phyloP scores from a whole-genome alignment of 176 grass and related monocot species.

The Phoenix dactylifera region DNA sequence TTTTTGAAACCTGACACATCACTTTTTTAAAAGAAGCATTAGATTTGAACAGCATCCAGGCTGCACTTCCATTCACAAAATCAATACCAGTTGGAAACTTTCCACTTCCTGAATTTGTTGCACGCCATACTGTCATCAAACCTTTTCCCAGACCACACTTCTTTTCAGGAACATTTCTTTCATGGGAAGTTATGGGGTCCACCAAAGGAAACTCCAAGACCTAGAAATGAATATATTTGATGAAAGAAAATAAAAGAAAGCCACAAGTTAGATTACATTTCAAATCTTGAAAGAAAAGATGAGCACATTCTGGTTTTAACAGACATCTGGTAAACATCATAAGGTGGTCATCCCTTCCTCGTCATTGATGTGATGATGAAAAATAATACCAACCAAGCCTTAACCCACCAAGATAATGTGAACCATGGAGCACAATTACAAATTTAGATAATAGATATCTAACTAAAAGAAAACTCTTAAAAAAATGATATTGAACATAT shows the following conservation, averaged over 20 bases:
- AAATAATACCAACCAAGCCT: no score
- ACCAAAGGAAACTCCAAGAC: conserved; percentile 10
- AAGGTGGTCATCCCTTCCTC: no score
- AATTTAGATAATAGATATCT: no score
- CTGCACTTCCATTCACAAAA: conserved; percentile 51
- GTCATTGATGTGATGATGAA: no score
- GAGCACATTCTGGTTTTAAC: no score
- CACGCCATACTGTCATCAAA: conserved; percentile 90
- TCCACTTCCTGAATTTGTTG: conserved; percentile 49
- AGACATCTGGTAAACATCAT: no score
- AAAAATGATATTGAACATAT: no score
- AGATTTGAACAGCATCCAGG: conserved; percentile 48
- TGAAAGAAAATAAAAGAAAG: background rate
- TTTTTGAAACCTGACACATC: conserved; percentile 4
- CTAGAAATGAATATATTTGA: conserved; percentile 25
- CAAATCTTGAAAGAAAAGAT: no score
- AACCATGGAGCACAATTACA: no score
- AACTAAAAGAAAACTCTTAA: no score
- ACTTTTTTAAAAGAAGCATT: conserved; percentile 22
- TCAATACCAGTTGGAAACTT: conserved; percentile 34
- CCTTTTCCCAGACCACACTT: conserved; percentile 95
- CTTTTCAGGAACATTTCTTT: conserved; percentile 29
- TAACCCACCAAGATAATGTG: no score
- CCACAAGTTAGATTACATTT: background rate
- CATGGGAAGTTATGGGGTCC: background rate